phyloP scores from a whole-genome alignment of 2,329 filamentous ascomycete species.

The Rugonectria rugulosa region DNA sequence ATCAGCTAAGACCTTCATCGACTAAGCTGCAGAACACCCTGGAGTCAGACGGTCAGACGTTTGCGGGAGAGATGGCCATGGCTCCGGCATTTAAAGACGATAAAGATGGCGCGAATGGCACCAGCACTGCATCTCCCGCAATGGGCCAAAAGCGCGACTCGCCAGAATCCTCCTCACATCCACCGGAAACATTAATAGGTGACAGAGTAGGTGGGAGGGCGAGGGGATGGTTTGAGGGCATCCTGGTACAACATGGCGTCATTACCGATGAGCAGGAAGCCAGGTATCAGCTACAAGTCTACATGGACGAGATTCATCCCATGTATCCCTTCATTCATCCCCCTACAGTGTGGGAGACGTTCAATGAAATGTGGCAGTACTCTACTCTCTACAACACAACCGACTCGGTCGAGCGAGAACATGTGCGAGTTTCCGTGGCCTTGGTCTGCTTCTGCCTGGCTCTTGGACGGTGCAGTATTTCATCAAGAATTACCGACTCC shows the following conservation, averaged over 20 bases:
- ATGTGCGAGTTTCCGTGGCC: constrained; percentile 22
- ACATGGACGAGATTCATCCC: constrained; percentile 25
- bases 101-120: background rate
- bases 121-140: background rate
- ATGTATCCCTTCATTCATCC: constrained; percentile 26
- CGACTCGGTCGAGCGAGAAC: constrained; percentile 15
- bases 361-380: constrained; percentile 28
- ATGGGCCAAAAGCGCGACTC: background rate
- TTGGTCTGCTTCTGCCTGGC: constrained; percentile 30
- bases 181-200: no score
- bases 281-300: constrained; percentile 22
- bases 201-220: background rate
- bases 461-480: constrained; percentile 26
- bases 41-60: constrained; percentile 28
- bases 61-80: constrained; percentile 29
- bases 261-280: constrained; percentile 22
- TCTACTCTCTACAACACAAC: constrained; percentile 14
- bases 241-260: constrained; percentile 20
- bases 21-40: constrained; percentile 21
- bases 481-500: constrained; percentile 23
- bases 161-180: background rate
- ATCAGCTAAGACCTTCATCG: constrained; percentile 10
- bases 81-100: constrained; percentile 23
- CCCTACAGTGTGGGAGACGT: constrained; percentile 23
- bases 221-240: constrained; percentile 20